Conservation (phyloP, 1,284 basidiomycete genomes). For the Wolfiporia cocos region DNA sequence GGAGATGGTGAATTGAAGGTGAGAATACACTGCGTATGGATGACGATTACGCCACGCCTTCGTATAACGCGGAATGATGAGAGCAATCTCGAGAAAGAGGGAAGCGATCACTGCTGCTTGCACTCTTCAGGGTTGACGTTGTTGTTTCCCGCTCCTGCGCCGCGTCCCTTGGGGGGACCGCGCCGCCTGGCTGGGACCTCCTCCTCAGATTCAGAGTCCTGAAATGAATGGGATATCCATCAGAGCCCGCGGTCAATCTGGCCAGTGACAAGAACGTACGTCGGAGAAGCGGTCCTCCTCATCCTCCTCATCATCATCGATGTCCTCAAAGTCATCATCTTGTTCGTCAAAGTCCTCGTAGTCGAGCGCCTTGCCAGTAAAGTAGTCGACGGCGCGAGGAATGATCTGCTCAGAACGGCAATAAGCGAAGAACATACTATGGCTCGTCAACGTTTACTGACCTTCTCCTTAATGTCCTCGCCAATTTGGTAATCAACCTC, state of each 20-base stretch:
- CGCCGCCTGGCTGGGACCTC: constrained; percentile 53
- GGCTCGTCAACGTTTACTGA: constrained; percentile 21
- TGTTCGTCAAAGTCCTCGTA: constrained; percentile 80
- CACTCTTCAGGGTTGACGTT: constrained; percentile 75
- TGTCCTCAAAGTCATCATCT: constrained; percentile 57
- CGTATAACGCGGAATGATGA: too few relatives aligned
- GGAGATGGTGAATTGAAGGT: too few relatives aligned
- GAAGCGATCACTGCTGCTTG: constrained; percentile 67
- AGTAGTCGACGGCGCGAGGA: constrained; percentile 92
- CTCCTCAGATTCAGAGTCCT: constrained; percentile 60
- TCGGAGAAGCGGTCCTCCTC: constrained; percentile 42
- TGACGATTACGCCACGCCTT: too few relatives aligned
- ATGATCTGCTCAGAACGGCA: constrained; percentile 58
- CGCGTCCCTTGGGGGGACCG: constrained; percentile 49
- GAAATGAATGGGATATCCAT: constrained; percentile 7
- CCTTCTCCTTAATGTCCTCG: constrained; percentile 97
- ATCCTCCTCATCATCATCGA: constrained; percentile 51
- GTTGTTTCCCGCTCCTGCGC: constrained; percentile 30
- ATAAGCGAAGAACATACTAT: background rate
- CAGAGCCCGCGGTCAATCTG: constrained; percentile 1
- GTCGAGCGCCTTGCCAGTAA: constrained; percentile 93
- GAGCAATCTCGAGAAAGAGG: background rate
- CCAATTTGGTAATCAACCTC: constrained; percentile 98
- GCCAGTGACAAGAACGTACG: constrained; percentile 29
- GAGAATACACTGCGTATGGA: too few relatives aligned